phyloP scores from a whole-genome alignment of 2,329 filamentous ascomycete species.

The Xylaria polymorpha region DNA sequence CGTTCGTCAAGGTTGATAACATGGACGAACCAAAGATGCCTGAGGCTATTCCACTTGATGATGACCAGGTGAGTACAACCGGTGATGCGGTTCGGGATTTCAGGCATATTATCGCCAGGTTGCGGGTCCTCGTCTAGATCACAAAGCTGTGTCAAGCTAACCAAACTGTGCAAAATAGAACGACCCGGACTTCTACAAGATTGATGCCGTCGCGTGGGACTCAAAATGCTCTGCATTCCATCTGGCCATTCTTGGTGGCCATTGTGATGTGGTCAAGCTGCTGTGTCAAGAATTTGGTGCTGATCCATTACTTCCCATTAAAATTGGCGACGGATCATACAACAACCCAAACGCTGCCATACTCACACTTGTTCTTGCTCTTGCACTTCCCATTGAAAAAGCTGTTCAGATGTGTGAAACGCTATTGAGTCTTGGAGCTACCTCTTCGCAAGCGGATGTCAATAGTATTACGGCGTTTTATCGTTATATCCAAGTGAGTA shows the following conservation, averaged over 20 bases:
- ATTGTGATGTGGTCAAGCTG: slow-evolving; percentile 73
- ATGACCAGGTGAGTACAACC: slow-evolving; percentile 58
- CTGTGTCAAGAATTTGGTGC: slow-evolving; percentile 81
- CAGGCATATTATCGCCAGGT: not conserved
- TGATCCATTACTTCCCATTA: slow-evolving; percentile 80
- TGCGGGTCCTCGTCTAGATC: not conserved
- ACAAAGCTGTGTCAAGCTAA: slow-evolving; percentile 16
- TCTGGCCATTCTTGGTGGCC: slow-evolving; percentile 79
- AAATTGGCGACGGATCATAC: slow-evolving; percentile 64
- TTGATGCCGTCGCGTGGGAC: slow-evolving; percentile 85
- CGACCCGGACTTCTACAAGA: slow-evolving; percentile 82
- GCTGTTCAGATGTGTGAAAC: slow-evolving; percentile 73
- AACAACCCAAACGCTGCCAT: slow-evolving; percentile 69
- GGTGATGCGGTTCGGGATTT: not conserved
- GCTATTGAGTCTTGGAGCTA: slow-evolving; percentile 77
- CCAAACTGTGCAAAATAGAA: slow-evolving; percentile 46
- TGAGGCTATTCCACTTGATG: slow-evolving; percentile 60
- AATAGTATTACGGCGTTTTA: slow-evolving; percentile 74
- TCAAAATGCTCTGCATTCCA: slow-evolving; percentile 79
- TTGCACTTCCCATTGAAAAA: slow-evolving; percentile 71
- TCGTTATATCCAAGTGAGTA: slow-evolving; percentile 62
- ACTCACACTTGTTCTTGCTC: slow-evolving; percentile 75
- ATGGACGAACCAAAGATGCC: slow-evolving; percentile 55
- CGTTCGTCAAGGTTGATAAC: slow-evolving; percentile 75
- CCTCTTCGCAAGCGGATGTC: slow-evolving; percentile 77